Conservation (phyloP, 139 green algal species). For the Desmodesmus armatus region DNA sequence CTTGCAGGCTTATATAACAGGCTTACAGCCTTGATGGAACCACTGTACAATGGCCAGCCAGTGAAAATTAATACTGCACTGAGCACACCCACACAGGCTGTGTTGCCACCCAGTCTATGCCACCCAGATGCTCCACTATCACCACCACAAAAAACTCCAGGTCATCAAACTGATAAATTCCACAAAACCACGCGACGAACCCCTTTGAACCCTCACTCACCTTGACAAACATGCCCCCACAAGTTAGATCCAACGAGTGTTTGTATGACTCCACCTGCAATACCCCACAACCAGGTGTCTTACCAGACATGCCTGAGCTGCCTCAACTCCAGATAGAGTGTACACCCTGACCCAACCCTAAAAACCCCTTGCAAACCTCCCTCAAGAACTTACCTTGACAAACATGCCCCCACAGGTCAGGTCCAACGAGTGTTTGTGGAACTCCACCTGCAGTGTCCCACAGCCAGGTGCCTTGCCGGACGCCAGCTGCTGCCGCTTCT, state of each 20-base stretch:
- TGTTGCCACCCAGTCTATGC: too few relatives aligned
- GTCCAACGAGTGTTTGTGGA: constrained; percentile 44
- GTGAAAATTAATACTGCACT: too few relatives aligned
- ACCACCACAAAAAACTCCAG: neutral
- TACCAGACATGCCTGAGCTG: constrained; percentile 6
- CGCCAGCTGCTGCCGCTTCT: constrained; percentile 16
- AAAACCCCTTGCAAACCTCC: too few relatives aligned
- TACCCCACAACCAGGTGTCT: neutral
- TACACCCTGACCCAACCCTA: too few relatives aligned
- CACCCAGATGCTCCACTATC: too few relatives aligned
- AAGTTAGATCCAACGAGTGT: constrained; percentile 16
- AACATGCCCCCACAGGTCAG: neutral
- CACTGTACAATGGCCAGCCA: too few relatives aligned
- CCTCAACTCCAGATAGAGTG: neutral
- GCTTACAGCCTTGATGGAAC: neutral
- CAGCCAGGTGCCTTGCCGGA: constrained; percentile 27
- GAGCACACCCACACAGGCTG: too few relatives aligned
- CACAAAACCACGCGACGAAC: too few relatives aligned
- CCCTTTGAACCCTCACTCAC: too few relatives aligned
- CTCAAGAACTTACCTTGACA: constrained; percentile 16
- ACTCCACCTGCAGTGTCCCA: neutral
- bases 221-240: neutral
- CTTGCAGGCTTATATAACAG: neutral
- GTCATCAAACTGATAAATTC: too few relatives aligned
- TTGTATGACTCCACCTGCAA: constrained; percentile 10